Evolutionary conservation across 495 filamentous ascomycete genomes (phyloP).

Genomic region (Penicillium roqueforti): DNA sequence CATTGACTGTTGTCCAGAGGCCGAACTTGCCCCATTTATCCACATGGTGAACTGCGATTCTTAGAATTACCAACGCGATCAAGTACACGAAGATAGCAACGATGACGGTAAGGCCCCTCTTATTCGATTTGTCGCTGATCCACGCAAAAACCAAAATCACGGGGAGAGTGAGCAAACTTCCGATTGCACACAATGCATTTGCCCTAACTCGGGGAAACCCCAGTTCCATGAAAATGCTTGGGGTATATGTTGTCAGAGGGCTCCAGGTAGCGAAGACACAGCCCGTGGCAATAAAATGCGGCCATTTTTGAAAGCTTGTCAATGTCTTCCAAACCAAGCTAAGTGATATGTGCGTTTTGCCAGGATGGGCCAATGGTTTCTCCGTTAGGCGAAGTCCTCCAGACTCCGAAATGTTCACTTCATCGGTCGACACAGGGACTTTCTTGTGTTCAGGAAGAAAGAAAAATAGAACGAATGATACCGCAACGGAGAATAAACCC

Average conservation of each 20-base stretch:
- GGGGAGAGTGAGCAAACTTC: slow-evolving; percentile 26
- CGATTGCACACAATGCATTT: slow-evolving; percentile 36
- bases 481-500: slow-evolving; percentile 44
- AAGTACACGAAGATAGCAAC: slow-evolving; percentile 23
- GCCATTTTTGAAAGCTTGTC: slow-evolving; percentile 25
- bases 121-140: slow-evolving; percentile 21
- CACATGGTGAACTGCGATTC: slow-evolving; percentile 13
- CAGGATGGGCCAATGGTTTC: background rate
- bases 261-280: slow-evolving; percentile 36
- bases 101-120: slow-evolving; percentile 24
- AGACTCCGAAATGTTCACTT: background rate
- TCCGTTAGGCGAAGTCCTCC: background rate
- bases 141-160: slow-evolving; percentile 32
- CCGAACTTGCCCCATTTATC: slow-evolving; percentile 24
- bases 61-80: slow-evolving; percentile 16
- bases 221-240: slow-evolving; percentile 33
- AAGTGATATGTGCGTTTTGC: slow-evolving; percentile 7
- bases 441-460: background rate
- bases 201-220: slow-evolving; percentile 29
- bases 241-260: slow-evolving; percentile 37
- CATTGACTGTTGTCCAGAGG: slow-evolving; percentile 32
- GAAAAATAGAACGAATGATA: slow-evolving; percentile 17
- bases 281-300: slow-evolving; percentile 35
- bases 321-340: slow-evolving; percentile 17
- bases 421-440: background rate